Conservation (phyloP, 176 grass and related monocot genomes). For the Carex scoparia region DNA sequence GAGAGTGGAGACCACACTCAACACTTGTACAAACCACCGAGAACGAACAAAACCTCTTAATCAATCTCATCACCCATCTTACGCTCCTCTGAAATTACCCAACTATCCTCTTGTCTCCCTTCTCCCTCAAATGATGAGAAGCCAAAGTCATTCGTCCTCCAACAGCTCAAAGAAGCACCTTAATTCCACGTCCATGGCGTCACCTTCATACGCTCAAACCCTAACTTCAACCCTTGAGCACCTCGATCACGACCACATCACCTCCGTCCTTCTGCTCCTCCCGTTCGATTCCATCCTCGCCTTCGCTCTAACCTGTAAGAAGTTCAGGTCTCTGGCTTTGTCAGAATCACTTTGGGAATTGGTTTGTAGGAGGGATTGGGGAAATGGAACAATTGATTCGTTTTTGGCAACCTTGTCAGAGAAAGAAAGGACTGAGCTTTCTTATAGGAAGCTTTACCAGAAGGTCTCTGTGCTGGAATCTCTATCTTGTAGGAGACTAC, state of each 20-base stretch:
- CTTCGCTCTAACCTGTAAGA: conserved; percentile 67
- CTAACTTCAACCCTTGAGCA: conserved; percentile 24
- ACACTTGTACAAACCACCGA: neutral
- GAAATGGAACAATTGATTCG: conserved; percentile 31
- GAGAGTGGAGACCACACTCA: neutral
- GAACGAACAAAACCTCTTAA: neutral
- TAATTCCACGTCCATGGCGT: conserved; percentile 2
- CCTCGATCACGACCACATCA: conserved; percentile 60
- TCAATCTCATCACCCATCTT: neutral
- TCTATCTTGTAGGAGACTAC: conserved; percentile 44
- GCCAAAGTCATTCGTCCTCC: neutral
- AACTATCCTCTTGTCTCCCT: neutral
- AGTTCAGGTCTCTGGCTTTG: conserved; percentile 49
- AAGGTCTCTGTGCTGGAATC: conserved; percentile 42
- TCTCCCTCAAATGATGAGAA: neutral
- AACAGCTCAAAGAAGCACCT: conserved; percentile 12
- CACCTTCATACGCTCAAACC: neutral
- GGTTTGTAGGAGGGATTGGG: conserved; percentile 76
- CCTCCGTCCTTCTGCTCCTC: conserved; percentile 67
- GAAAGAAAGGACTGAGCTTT: conserved; percentile 23
- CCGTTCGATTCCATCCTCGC: conserved; percentile 64
- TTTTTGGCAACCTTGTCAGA: conserved; percentile 33
- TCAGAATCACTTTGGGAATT: conserved; percentile 82
- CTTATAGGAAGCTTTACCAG: conserved; percentile 62
- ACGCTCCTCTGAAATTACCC: neutral